Conservation (phyloP, 1,284 basidiomycete genomes). For the Ustilago bromivora region DNA sequence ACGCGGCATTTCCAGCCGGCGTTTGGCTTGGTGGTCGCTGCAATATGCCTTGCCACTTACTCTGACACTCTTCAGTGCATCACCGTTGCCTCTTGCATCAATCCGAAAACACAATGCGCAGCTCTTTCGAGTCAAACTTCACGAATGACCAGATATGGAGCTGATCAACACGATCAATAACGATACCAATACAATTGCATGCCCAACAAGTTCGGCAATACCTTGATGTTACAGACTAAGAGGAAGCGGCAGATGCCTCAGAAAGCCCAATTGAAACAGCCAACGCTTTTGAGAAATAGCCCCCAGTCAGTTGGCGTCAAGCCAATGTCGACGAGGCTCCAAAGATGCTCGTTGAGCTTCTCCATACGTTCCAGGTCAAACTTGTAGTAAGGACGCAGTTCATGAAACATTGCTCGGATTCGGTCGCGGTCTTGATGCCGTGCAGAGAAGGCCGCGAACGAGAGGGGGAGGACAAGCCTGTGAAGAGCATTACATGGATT, state of each 20-base stretch:
- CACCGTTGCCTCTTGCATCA: background rate
- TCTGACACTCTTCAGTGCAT: too few species aligned
- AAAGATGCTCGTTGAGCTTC: constrained; percentile 46
- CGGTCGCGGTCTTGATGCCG: constrained; percentile 29
- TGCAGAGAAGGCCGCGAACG: constrained; percentile 43
- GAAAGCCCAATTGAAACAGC: constrained; percentile 54
- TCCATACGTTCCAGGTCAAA: constrained; percentile 47
- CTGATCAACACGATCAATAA: background rate
- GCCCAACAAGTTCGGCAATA: background rate
- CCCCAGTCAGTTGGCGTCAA: constrained; percentile 42
- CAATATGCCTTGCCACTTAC: too few species aligned
- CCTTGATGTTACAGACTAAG: background rate
- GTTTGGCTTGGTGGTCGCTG: background rate
- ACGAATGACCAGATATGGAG: background rate
- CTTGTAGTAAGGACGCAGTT: constrained; percentile 50
- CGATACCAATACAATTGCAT: background rate
- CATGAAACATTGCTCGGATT: constrained; percentile 39
- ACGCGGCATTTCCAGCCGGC: background rate
- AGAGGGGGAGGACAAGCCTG: constrained; percentile 39
- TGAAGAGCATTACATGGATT: background rate
- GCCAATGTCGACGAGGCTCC: constrained; percentile 47
- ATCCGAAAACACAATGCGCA: background rate
- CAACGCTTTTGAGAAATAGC: constrained; percentile 48
- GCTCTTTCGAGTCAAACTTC: too few species aligned
- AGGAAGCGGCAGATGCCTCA: background rate